phyloP scores from a whole-genome alignment of 495 filamentous ascomycete genomes.

The Umbilicaria muhlenbergii region DNA sequence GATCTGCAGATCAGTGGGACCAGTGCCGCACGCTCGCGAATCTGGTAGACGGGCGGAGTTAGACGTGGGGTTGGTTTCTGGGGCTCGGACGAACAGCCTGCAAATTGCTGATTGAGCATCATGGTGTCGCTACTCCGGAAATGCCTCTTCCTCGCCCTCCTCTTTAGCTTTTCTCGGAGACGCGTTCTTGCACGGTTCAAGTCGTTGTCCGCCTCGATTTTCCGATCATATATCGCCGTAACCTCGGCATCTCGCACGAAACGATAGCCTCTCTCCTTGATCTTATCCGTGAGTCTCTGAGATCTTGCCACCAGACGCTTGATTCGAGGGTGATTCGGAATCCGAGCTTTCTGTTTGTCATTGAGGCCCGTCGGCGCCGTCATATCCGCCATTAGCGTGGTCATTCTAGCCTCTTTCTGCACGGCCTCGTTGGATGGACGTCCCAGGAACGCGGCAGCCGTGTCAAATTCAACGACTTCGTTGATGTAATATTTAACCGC shows the following conservation, averaged over 20 bases:
- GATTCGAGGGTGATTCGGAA: too few relatives aligned
- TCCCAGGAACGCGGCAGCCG: conserved; percentile 1
- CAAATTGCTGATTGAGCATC: neutral
- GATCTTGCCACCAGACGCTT: too few relatives aligned
- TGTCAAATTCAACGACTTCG: conserved; percentile 4
- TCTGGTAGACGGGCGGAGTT: neutral
- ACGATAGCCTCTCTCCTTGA: neutral
- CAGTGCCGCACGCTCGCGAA: neutral
- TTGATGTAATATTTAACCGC: conserved; percentile 9
- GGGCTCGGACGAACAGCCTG: neutral
- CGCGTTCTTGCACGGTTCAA: neutral
- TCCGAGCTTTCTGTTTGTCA: neutral
- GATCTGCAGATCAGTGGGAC: neutral
- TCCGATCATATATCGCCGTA: too few relatives aligned
- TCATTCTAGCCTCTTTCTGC: neutral
- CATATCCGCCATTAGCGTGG: neutral
- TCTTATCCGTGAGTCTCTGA: neutral
- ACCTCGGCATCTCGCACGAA: too few relatives aligned
- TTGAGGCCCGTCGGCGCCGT: conserved; percentile 1
- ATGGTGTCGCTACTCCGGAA: neutral
- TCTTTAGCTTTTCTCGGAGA: neutral
- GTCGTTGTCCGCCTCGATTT: neutral
- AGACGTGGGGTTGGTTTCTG: too few relatives aligned
- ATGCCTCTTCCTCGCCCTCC: conserved; percentile 1
- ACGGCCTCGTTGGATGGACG: conserved; percentile 5